Evolutionary conservation across 2,329 filamentous ascomycete genomes (phyloP).

Genomic region (Hypomyces perniciosus): DNA sequence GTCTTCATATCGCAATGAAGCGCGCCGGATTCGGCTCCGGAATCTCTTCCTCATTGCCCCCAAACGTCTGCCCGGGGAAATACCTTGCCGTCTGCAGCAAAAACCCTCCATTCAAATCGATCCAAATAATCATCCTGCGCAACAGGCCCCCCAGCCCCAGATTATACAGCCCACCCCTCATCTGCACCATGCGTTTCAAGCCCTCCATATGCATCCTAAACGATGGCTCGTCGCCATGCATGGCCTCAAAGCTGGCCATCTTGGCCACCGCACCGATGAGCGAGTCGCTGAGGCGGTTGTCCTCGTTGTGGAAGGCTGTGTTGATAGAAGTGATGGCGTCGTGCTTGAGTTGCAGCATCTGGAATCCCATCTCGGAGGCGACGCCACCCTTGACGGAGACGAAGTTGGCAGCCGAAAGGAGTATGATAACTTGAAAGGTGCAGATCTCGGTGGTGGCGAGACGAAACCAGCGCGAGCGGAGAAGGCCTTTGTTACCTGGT

Average conservation of each 20-base stretch:
- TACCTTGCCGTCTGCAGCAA: slow-evolving; percentile 27
- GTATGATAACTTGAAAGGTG: slow-evolving; percentile 23
- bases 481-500: slow-evolving; percentile 19
- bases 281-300: slow-evolving; percentile 30
- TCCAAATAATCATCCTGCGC: slow-evolving; percentile 41
- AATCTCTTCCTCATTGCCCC: slow-evolving; percentile 13
- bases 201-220: slow-evolving; percentile 44
- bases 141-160: slow-evolving; percentile 41
- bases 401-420: slow-evolving; percentile 24
- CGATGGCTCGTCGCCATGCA: slow-evolving; percentile 36
- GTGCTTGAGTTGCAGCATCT: slow-evolving; percentile 36
- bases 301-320: slow-evolving; percentile 25
- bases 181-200: slow-evolving; percentile 34
- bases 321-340: slow-evolving; percentile 40
- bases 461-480: slow-evolving; percentile 24
- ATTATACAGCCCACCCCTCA: slow-evolving; percentile 37
- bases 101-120: slow-evolving; percentile 38
- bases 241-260: slow-evolving; percentile 48
- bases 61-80: slow-evolving; percentile 26
- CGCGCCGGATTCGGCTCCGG: slow-evolving; percentile 28
- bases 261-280: slow-evolving; percentile 43
- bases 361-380: slow-evolving; percentile 11
- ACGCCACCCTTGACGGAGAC: slow-evolving; percentile 13
- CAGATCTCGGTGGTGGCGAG: slow-evolving; percentile 20
- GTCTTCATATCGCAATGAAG: slow-evolving; percentile 22